A percentile compares a stretch with the other conserved stretches of the same genome.
Conservation (phyloP, 331 rosid species). For the Rosa hybrid region DNA sequence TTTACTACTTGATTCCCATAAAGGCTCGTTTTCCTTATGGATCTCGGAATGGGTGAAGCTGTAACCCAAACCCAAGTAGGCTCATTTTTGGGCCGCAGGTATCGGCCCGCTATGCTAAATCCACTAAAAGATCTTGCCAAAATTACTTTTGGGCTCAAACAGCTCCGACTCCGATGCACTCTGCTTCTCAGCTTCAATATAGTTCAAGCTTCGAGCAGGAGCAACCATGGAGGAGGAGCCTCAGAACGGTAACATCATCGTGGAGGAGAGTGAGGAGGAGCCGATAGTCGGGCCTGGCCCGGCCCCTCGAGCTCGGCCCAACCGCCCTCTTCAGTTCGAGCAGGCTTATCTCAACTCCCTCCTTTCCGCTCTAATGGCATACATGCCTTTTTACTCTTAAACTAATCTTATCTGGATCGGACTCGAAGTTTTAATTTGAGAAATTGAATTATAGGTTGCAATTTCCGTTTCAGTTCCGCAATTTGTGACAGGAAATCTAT, state of each 20-base stretch:
- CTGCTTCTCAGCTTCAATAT: background rate
- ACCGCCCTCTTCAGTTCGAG: conserved; percentile 95
- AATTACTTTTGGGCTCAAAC: too few species aligned
- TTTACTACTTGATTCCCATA: too few species aligned
- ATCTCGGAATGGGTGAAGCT: too few species aligned
- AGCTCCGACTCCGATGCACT: background rate
- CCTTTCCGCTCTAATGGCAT: conserved; percentile 90
- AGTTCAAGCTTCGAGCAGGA: background rate
- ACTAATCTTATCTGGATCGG: background rate
- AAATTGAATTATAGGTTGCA: conserved; percentile 28
- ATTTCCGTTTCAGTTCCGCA: background rate
- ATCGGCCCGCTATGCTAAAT: too few species aligned
- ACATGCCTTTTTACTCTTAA: conserved; percentile 25
- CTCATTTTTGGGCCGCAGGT: too few species aligned
- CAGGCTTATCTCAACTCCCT: conserved; percentile 84
- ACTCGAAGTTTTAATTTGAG: background rate
- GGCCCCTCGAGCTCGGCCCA: conserved; percentile 74
- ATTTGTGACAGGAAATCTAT: background rate
- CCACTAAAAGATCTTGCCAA: too few species aligned
- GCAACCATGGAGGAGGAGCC: conserved; percentile 54
- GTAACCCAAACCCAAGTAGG: too few species aligned
- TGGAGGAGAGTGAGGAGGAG: conserved; percentile 49
- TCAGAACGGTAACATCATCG: conserved; percentile 41
- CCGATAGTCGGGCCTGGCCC: conserved; percentile 73
- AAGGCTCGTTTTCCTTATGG: too few species aligned